Evolutionary conservation across 2,329 filamentous ascomycete species (phyloP).

Genomic region (Monosporascus sp.): DNA sequence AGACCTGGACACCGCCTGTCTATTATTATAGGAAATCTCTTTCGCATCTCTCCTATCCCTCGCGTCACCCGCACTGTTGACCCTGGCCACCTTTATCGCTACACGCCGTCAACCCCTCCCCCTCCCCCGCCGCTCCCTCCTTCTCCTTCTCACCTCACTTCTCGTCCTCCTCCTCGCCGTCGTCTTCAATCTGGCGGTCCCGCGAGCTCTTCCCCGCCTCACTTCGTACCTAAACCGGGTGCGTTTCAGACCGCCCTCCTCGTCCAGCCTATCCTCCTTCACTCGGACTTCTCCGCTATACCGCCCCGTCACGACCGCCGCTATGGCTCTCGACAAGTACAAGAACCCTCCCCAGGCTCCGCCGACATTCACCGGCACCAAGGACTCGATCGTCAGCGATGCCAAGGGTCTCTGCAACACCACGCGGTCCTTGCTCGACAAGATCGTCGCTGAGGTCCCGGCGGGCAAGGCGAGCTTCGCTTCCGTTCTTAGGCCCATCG

Average conservation of each 20-base stretch:
- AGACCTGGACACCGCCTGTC: too few species aligned
- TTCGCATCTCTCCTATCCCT: too few species aligned
- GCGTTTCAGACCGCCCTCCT: slow-evolving; percentile 32
- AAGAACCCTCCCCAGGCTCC: slow-evolving; percentile 72
- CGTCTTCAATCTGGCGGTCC: slow-evolving; percentile 62
- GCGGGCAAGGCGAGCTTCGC: slow-evolving; percentile 48
- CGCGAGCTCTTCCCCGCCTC: slow-evolving; percentile 55
- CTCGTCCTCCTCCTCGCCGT: slow-evolving; percentile 52
- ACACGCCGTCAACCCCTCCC: slow-evolving; percentile 21
- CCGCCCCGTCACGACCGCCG: slow-evolving; percentile 42
- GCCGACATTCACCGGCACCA: slow-evolving; percentile 71
- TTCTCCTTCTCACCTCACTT: slow-evolving; percentile 41
- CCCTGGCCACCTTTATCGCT: slow-evolving; percentile 29
- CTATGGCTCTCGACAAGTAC: slow-evolving; percentile 64
- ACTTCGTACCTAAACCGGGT: slow-evolving; percentile 54
- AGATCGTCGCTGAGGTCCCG: slow-evolving; percentile 58
- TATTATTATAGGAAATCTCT: too few species aligned
- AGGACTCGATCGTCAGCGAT: slow-evolving; percentile 61
- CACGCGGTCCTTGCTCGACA: slow-evolving; percentile 61
- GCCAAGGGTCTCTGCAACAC: slow-evolving; percentile 61
- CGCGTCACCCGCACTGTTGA: slow-evolving; percentile 5
- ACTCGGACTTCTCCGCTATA: slow-evolving; percentile 5
- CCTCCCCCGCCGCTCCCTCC: slow-evolving; percentile 19
- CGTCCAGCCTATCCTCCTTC: slow-evolving; percentile 24
- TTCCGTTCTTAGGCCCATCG: slow-evolving; percentile 60